phyloP scores from a whole-genome alignment of 257 asterid species.

The Paulownia fortunei region DNA sequence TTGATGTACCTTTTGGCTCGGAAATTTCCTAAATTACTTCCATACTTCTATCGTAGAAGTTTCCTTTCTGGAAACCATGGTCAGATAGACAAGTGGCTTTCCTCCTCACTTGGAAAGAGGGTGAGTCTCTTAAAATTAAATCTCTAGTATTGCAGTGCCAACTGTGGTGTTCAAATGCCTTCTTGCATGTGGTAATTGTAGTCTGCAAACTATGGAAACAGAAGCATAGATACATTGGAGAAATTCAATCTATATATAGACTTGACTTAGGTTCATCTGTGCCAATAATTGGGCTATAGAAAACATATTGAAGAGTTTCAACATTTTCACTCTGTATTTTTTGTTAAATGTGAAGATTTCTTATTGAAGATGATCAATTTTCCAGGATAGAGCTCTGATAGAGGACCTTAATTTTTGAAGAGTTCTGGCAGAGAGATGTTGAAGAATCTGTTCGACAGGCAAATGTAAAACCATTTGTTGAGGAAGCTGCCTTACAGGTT shows the following conservation, averaged over 20 bases:
- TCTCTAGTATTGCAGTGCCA: too few relatives aligned
- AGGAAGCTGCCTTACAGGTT: slow-evolving; percentile 86
- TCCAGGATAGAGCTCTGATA: slow-evolving; percentile 75
- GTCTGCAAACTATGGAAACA: neutral
- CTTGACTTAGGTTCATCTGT: neutral
- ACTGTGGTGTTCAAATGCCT: too few relatives aligned
- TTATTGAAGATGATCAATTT: slow-evolving; percentile 36
- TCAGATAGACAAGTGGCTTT: slow-evolving; percentile 66
- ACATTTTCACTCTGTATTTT: neutral
- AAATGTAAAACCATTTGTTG: slow-evolving; percentile 73
- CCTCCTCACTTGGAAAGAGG: slow-evolving; percentile 66
- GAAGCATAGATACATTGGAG: neutral
- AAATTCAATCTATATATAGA: neutral
- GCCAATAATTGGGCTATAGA: neutral
- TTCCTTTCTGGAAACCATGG: slow-evolving; percentile 88
- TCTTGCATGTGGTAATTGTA: neutral
- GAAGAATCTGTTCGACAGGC: slow-evolving; percentile 91
- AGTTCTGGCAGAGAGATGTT: slow-evolving; percentile 83
- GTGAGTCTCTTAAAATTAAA: slow-evolving; percentile 55
- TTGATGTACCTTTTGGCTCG: slow-evolving; percentile 70
- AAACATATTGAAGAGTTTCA: neutral
- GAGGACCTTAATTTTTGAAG: slow-evolving; percentile 57
- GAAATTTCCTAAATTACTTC: slow-evolving; percentile 75
- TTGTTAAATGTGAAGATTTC: slow-evolving; percentile 15
- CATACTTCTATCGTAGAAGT: slow-evolving; percentile 67